phyloP scores from a whole-genome alignment of 2,329 filamentous ascomycete species.

The Alternaria metachromatica region DNA sequence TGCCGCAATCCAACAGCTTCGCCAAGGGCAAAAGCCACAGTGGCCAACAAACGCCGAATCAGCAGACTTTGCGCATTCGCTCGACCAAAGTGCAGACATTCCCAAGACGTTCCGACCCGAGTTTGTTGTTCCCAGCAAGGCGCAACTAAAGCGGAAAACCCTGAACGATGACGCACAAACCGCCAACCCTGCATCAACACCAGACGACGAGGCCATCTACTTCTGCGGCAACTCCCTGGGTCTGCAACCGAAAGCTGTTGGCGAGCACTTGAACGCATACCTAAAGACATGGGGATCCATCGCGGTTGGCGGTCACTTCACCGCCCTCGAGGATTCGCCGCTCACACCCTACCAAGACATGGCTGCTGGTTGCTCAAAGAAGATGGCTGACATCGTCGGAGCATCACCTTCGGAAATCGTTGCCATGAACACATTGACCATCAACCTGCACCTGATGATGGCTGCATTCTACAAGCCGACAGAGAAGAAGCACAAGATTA shows the following conservation, averaged over 20 bases:
- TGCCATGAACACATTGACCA: conserved; percentile 85
- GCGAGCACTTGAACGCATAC: conserved; percentile 72
- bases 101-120: conserved; percentile 61
- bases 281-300: conserved; percentile 84
- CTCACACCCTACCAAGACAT: conserved; percentile 78
- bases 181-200: conserved; percentile 35
- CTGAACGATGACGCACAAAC: conserved; percentile 45
- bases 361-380: conserved; percentile 72
- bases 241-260: conserved; percentile 74
- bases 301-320: conserved; percentile 84
- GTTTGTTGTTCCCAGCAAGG: conserved; percentile 78
- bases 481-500: conserved; percentile 72
- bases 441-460: conserved; percentile 83
- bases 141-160: conserved; percentile 70
- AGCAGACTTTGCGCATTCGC: conserved; percentile 33
- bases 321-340: conserved; percentile 69
- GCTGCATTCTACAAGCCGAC: conserved; percentile 81
- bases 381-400: conserved; percentile 77
- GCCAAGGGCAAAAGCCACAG: conserved; percentile 38
- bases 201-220: conserved; percentile 67
- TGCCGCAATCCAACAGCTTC: conserved; percentile 33
- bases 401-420: conserved; percentile 76
- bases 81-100: conserved; percentile 42
- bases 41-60: conserved; percentile 34
- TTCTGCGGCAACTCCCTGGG: conserved; percentile 91